Percentiles rank a stretch among this genome's conserved stretches.
Conservation (phyloP, 345 rosid species). For the Populus pruinosa region DNA sequence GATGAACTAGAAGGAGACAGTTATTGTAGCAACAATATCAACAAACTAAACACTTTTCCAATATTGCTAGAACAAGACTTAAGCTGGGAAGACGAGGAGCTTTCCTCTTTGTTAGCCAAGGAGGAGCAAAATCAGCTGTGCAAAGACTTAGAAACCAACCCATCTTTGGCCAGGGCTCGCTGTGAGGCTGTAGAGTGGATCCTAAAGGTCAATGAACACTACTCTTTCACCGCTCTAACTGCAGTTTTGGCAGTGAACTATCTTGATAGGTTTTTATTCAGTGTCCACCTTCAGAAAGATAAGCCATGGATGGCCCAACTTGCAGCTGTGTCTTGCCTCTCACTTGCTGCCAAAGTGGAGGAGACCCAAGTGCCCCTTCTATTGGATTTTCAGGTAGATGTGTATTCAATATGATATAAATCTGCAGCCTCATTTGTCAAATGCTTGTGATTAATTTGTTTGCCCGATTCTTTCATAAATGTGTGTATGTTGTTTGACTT, state of each 20-base stretch:
- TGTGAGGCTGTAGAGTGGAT: constrained; percentile 74
- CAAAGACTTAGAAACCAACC: constrained; percentile 21
- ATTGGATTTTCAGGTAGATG: constrained; percentile 71
- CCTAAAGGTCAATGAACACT: constrained; percentile 57
- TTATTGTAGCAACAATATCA: background rate
- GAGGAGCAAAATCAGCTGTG: constrained; percentile 38
- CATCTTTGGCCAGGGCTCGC: constrained; percentile 41
- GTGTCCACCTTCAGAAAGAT: constrained; percentile 45
- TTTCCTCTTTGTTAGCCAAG: constrained; percentile 39
- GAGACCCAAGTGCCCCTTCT: constrained; percentile 84
- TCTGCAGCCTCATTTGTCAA: background rate
- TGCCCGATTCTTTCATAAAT: background rate
- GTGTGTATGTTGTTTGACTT: background rate
- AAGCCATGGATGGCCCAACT: constrained; percentile 95
- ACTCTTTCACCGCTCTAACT: constrained; percentile 65
- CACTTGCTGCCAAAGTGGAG: constrained; percentile 92
- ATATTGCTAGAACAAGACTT: constrained; percentile 53
- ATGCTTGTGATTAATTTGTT: background rate
- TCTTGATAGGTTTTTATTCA: constrained; percentile 72
- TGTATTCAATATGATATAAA: background rate
- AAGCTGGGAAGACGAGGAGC: constrained; percentile 74
- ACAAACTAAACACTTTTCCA: constrained; percentile 13
- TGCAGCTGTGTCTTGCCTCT: constrained; percentile 78
- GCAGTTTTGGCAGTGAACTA: constrained; percentile 74
- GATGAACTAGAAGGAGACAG: constrained; percentile 3